Evolutionary conservation across 805 yeast species (phyloP).

Genomic region (Torulaspora delbrueckii): DNA sequence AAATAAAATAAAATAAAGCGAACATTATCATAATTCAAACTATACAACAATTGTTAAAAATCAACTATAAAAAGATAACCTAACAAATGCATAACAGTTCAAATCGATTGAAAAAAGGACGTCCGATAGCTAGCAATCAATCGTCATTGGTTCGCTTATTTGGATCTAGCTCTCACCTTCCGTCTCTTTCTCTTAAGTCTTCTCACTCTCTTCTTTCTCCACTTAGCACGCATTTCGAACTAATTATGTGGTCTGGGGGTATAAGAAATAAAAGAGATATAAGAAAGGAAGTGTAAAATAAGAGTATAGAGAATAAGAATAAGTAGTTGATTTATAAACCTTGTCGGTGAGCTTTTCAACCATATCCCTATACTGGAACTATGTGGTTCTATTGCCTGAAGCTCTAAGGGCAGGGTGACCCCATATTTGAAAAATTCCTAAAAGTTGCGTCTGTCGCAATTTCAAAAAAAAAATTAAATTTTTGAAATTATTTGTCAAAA

Average conservation of each 20-base stretch:
- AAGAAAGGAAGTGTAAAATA: conserved; percentile 4
- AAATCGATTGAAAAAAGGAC: background rate
- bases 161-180: conserved; percentile 99
- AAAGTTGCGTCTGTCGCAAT: background rate
- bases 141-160: conserved; percentile 55
- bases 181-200: conserved; percentile 99
- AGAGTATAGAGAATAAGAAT: background rate
- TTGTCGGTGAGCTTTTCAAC: background rate
- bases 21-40: background rate
- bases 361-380: background rate
- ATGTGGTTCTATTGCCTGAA: background rate
- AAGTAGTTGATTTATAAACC: conserved; percentile 8
- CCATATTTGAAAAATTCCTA: background rate
- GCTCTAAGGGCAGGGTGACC: conserved; percentile 1
- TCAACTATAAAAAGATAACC: background rate
- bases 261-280: background rate
- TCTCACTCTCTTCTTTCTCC: conserved; percentile 99
- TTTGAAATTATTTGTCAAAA: background rate
- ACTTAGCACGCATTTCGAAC: conserved; percentile 82
- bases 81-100: background rate
- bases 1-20: background rate
- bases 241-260: conserved; percentile 20
- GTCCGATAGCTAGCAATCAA: background rate
- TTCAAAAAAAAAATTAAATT: too few species aligned
- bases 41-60: background rate